Conservation (phyloP, 257 asterid genomes). For the Thymus mandschuricus region DNA sequence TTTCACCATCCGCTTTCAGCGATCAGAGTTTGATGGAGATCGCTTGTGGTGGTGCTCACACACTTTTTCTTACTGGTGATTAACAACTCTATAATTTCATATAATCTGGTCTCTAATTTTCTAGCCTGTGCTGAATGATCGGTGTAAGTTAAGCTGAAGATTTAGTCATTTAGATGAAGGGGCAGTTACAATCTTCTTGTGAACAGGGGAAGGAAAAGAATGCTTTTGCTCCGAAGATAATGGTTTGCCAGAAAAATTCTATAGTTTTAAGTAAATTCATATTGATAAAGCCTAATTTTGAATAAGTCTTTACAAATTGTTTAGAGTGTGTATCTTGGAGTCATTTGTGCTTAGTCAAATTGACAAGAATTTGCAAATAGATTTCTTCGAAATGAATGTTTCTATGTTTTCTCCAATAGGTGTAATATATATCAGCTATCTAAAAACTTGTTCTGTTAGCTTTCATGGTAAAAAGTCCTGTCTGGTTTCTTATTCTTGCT, state of each 20-base stretch:
- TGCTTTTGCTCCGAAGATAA: background rate
- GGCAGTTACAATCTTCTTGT: background rate
- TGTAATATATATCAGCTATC: background rate
- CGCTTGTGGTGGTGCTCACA: conserved; percentile 97
- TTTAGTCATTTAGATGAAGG: background rate
- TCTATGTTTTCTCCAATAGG: background rate
- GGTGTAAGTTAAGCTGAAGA: background rate
- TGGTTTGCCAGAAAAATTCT: background rate
- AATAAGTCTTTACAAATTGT: background rate
- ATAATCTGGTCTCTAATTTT: background rate
- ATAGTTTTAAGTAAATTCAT: background rate
- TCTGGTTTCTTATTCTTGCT: background rate
- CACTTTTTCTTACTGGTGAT: conserved; percentile 88
- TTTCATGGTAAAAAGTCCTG: background rate
- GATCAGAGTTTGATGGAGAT: conserved; percentile 68
- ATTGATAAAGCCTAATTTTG: background rate
- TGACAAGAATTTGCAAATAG: conserved; percentile 15
- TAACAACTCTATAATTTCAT: background rate
- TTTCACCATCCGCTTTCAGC: conserved; percentile 60
- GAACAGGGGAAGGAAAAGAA: background rate
- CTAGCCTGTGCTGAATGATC: background rate
- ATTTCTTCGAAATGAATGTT: background rate
- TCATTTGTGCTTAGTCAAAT: conserved; percentile 4
- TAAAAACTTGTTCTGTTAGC: background rate
- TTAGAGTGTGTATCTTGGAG: conserved; percentile 8